Evolutionary conservation across 768 basidiomycete genomes (phyloP).

Genomic region (Clitopilus hobsonii): DNA sequence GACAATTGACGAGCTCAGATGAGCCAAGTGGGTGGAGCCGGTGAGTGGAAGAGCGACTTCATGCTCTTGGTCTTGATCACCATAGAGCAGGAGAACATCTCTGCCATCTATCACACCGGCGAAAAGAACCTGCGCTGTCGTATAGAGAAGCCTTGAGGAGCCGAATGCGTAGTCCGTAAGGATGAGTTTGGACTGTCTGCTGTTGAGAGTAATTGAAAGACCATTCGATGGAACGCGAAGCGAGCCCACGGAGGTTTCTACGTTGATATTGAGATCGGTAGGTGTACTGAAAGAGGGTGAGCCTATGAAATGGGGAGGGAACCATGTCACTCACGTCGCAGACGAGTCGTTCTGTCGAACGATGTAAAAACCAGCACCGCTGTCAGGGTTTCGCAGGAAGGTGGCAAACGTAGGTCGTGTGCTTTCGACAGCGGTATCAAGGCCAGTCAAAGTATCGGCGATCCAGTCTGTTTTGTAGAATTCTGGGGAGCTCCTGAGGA

Average conservation of each 20-base stretch:
- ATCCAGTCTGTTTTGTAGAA: slow-evolving; percentile 78
- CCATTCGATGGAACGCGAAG: slow-evolving; percentile 55
- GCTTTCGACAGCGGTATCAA: slow-evolving; percentile 22
- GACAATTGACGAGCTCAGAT: slow-evolving; percentile 21
- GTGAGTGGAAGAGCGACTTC: slow-evolving; percentile 44
- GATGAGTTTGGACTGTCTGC: slow-evolving; percentile 71
- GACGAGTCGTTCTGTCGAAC: slow-evolving; percentile 63
- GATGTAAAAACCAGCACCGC: slow-evolving; percentile 61
- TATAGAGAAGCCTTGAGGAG: slow-evolving; percentile 47
- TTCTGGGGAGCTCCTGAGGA: slow-evolving; percentile 75
- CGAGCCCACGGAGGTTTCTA: slow-evolving; percentile 45
- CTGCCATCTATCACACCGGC: slow-evolving; percentile 55
- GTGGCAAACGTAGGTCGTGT: slow-evolving; percentile 54
- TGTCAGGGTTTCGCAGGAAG: slow-evolving; percentile 66
- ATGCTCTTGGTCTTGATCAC: slow-evolving; percentile 49
- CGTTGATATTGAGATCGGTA: slow-evolving; percentile 54
- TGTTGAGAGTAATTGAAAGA: slow-evolving; percentile 51
- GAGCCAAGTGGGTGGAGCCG: slow-evolving; percentile 39
- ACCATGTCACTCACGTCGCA: slow-evolving; percentile 43
- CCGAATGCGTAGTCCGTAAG: slow-evolving; percentile 74
- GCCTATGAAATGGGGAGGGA: neutral
- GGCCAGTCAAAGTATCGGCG: slow-evolving; percentile 52
- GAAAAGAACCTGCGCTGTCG: slow-evolving; percentile 71
- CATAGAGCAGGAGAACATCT: slow-evolving; percentile 63
- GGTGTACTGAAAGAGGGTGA: slow-evolving; percentile 28